Conservation (phyloP, 1,284 basidiomycete genomes). For the Rhodotorula mucilaginosa region DNA sequence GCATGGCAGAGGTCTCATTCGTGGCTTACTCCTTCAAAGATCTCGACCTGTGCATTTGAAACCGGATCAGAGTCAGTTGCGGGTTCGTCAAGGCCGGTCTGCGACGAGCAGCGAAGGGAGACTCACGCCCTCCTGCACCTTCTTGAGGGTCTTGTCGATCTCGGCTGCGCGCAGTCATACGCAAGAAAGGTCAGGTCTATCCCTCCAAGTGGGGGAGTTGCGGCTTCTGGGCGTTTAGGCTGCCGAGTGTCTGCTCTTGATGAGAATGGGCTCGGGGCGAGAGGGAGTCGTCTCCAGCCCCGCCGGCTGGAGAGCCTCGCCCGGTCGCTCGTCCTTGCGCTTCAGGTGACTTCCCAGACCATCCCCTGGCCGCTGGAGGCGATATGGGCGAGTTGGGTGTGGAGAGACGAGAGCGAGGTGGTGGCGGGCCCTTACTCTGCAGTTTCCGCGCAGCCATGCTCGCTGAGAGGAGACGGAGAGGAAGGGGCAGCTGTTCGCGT, state of each 20-base stretch:
- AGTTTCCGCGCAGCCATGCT: slow-evolving; percentile 46
- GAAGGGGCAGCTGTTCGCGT: too few relatives aligned
- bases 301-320: too few relatives aligned
- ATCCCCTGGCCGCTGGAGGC: background rate
- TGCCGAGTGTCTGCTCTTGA: background rate
- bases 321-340: too few relatives aligned
- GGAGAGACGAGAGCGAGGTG: slow-evolving; percentile 1
- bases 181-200: background rate
- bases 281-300: too few relatives aligned
- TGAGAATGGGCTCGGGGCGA: too few relatives aligned
- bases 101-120: background rate
- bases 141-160: slow-evolving; percentile 94
- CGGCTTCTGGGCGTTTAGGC: background rate
- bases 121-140: slow-evolving; percentile 75
- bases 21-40: slow-evolving; percentile 66
- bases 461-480: background rate
- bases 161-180: slow-evolving; percentile 63
- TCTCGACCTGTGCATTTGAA: slow-evolving; percentile 63
- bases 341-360: background rate
- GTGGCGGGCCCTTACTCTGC: slow-evolving; percentile 34
- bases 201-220: background rate
- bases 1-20: too few relatives aligned
- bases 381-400: background rate
- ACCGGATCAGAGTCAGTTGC: too few relatives aligned
- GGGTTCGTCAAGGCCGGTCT: background rate